Base-by-base conservation (phyloP, 2,329 filamentous ascomycete species). In the Orbilia javanica region DNA sequence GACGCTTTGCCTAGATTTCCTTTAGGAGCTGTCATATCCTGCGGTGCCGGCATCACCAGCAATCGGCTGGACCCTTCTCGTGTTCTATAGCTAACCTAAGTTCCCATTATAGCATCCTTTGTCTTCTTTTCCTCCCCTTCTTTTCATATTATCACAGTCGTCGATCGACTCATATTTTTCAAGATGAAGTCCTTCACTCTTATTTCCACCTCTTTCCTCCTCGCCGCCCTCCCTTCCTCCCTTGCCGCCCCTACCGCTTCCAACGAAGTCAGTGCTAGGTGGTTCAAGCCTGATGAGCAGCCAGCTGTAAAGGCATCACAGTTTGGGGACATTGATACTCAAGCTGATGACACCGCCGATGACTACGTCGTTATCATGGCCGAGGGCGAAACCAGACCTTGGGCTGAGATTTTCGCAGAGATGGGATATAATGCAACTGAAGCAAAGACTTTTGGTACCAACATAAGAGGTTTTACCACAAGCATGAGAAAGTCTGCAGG, bases 391-490 rank as follows among this genome's bases (percentile, higher is more conserved):
- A 79, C 71, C 2, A 71, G 80, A 27, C 72, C 70, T 4, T 80
- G 81, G 44, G 71, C 80, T 11, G 63, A 80, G 7, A 69, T 82
- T 50, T 70, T 82, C 8, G 52, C 50, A 10, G 81, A 81, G 63
- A 81, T 81, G 80, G 78, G 71, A 8, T 66, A 80, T 10, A 79
- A 79, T 8, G 52, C 31, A 27, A 82, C 81, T 3, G 69, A 83
- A 8, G 83, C 87, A 11, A 83, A 85, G 80, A 83, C 84, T 63
- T 82, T 82, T n/a, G 75, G 79, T 1, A 71, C 63, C 1, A 70
- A 67, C 11, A 80, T 81, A 63, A 80, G 80, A 44, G 81, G 79
- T 8, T 81, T 82, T 63, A 79, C 81, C 5, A 80, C 78, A n/a
- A 74, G 53, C 8, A 74, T 82, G 74, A 72, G 68, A 25, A 78